A percentile compares a stretch with the other conserved stretches of the same genome.
These are phyloP conservation scores for Penicillium antarcticum DNA, from an alignment of 495 filamentous ascomycete genomes.

Conservation along the genomic window DNA sequence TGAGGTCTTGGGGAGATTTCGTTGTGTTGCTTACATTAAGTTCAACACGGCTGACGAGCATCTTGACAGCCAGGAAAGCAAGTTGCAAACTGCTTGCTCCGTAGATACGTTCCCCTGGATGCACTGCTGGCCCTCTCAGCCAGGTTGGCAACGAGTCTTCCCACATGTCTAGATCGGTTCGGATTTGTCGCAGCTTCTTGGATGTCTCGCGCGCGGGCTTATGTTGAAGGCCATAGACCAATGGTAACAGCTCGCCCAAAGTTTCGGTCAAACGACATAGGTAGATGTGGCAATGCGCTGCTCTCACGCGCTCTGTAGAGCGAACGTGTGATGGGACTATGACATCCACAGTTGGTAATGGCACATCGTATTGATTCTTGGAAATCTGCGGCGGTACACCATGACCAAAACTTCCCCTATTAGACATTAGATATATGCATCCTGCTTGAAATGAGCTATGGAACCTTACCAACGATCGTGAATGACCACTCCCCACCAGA, in stretches of 20 bases:
- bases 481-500: constrained; percentile 55
- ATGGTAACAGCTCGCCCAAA: constrained; percentile 46
- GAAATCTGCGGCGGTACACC: constrained; percentile 49
- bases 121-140: constrained; percentile 28
- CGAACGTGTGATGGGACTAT: constrained; percentile 32
- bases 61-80: constrained; percentile 48
- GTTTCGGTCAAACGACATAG: constrained; percentile 52
- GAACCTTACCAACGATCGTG: constrained; percentile 48
- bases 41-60: constrained; percentile 51
- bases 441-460: not conserved
- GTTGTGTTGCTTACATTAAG: constrained; percentile 35
- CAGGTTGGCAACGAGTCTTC: constrained; percentile 45
- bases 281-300: constrained; percentile 49
- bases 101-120: constrained; percentile 30
- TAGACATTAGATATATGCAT: constrained; percentile 1
- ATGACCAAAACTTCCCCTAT: constrained; percentile 51
- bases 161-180: constrained; percentile 46
- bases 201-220: constrained; percentile 40
- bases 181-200: constrained; percentile 39
- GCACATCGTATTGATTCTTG: constrained; percentile 53
- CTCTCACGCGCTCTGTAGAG: constrained; percentile 39
- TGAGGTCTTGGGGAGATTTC: not conserved
- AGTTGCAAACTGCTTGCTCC: constrained; percentile 51
- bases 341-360: constrained; percentile 43
- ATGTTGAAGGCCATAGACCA: constrained; percentile 47